Percentiles rank a stretch among this genome's conserved stretches.
Conservation (phyloP, 2,329 filamentous ascomycete genomes). For the Furcasterigmium sp. region DNA sequence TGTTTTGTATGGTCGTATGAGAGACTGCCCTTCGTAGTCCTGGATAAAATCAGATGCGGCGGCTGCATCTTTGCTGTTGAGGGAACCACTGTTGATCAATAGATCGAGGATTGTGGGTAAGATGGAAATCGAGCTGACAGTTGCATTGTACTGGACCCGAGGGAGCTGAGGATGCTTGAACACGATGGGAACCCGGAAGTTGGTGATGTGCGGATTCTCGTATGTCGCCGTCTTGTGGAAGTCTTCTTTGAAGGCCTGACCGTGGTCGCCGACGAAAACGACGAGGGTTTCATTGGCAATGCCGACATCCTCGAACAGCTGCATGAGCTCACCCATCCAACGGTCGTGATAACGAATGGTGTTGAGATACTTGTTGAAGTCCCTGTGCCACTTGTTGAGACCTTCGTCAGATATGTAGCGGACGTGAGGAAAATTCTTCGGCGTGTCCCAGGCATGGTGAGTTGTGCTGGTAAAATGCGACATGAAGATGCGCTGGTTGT, state of each 20-base stretch:
- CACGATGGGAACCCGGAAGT: constrained; percentile 35
- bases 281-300: constrained; percentile 39
- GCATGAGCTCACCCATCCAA: constrained; percentile 31
- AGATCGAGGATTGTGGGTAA: constrained; percentile 40
- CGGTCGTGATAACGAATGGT: constrained; percentile 30
- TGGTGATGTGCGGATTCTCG: constrained; percentile 36
- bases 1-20: constrained; percentile 33
- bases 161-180: constrained; percentile 37
- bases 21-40: constrained; percentile 39
- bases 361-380: constrained; percentile 35
- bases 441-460: constrained; percentile 37
- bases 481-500: constrained; percentile 25
- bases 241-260: constrained; percentile 36
- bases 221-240: constrained; percentile 29
- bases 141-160: constrained; percentile 29
- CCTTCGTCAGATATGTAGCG: constrained; percentile 19
- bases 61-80: constrained; percentile 22
- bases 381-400: constrained; percentile 6
- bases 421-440: constrained; percentile 22
- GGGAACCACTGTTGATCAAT: constrained; percentile 30
- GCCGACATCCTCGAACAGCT: constrained; percentile 33
- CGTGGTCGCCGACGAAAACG: constrained; percentile 38
- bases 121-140: constrained; percentile 35
- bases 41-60: constrained; percentile 32
- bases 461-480: constrained; percentile 28